Conservation (phyloP, 2,329 filamentous ascomycete species). For the Byssothecium circinans region DNA sequence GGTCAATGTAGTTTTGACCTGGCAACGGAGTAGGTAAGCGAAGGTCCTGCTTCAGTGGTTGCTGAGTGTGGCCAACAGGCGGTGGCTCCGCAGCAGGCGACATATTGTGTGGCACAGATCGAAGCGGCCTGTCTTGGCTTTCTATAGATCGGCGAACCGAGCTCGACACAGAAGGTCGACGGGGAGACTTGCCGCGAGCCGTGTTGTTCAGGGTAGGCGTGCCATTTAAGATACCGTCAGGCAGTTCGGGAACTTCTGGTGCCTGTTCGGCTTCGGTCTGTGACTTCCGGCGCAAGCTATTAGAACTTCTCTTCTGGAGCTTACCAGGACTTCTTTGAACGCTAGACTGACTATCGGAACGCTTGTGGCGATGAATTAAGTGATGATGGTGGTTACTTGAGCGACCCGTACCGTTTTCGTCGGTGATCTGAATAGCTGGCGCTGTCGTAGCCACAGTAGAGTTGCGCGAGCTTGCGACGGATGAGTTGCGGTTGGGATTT, state of each 20-base stretch:
- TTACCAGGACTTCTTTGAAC: conserved; percentile 44
- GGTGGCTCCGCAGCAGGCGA: conserved; percentile 36
- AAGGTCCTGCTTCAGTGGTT: conserved; percentile 48
- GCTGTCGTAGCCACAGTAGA: conserved; percentile 45
- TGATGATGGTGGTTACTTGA: conserved; percentile 41
- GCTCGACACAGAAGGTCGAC: conserved; percentile 24
- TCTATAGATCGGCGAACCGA: conserved; percentile 31
- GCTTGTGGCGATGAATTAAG: conserved; percentile 37
- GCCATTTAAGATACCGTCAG: conserved; percentile 23
- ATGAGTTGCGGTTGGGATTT: conserved; percentile 26
- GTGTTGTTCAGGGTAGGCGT: conserved; percentile 16
- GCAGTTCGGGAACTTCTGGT: conserved; percentile 27
- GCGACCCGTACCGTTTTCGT: conserved; percentile 54
- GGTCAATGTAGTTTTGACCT: conserved; percentile 32
- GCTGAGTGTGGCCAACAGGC: conserved; percentile 44
- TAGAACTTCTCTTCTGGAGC: conserved; percentile 43
- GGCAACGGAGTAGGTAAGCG: conserved; percentile 47
- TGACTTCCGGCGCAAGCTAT: conserved; percentile 39
- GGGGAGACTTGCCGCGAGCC: conserved; percentile 17
- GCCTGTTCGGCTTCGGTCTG: conserved; percentile 21
- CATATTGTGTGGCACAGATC: conserved; percentile 46
- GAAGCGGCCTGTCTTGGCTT: conserved; percentile 40
- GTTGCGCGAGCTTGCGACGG: conserved; percentile 27
- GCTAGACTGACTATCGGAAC: conserved; percentile 36
- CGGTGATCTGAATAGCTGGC: conserved; percentile 77